A percentile compares a stretch with the other conserved stretches of the same genome.
Conservation (phyloP, 2,329 filamentous ascomycete genomes). For the Dothideomycetes sp. region DNA sequence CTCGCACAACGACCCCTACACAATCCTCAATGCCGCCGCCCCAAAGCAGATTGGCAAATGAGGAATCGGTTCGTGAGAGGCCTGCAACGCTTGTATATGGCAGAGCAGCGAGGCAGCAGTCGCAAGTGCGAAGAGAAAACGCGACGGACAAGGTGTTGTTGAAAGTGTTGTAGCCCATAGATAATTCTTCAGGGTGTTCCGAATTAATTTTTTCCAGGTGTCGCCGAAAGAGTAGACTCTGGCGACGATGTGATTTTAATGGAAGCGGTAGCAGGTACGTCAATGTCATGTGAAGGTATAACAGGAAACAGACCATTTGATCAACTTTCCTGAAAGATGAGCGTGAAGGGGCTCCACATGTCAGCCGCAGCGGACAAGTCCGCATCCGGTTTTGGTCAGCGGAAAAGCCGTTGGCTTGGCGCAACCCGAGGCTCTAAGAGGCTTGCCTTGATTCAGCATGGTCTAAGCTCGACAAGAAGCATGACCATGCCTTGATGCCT, state of each 20-base stretch:
- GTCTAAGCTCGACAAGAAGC: too few species aligned
- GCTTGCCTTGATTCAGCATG: too few species aligned
- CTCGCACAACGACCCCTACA: slow-evolving; percentile 24
- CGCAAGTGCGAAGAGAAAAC: background rate
- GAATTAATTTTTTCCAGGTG: background rate
- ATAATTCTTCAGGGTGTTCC: background rate
- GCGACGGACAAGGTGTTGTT: background rate
- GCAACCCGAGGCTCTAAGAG: too few species aligned
- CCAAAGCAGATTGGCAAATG: slow-evolving; percentile 37
- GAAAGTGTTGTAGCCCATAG: background rate
- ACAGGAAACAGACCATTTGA: background rate
- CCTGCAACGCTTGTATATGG: slow-evolving; percentile 4
- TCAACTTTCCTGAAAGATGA: background rate
- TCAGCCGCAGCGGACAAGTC: background rate
- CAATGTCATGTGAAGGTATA: background rate
- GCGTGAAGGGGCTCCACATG: background rate
- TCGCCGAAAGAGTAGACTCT: background rate
- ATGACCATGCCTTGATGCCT: too few species aligned
- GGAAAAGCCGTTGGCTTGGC: too few species aligned
- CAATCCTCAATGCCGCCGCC: slow-evolving; percentile 18
- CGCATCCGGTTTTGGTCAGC: background rate
- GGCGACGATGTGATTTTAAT: background rate
- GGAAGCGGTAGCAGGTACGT: background rate
- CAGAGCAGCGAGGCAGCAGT: slow-evolving; percentile 2
- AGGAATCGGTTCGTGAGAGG: slow-evolving; percentile 24